Evolutionary conservation across 208 protist species (phyloP).

Genomic region (Herpetomonas tarakana): DNA sequence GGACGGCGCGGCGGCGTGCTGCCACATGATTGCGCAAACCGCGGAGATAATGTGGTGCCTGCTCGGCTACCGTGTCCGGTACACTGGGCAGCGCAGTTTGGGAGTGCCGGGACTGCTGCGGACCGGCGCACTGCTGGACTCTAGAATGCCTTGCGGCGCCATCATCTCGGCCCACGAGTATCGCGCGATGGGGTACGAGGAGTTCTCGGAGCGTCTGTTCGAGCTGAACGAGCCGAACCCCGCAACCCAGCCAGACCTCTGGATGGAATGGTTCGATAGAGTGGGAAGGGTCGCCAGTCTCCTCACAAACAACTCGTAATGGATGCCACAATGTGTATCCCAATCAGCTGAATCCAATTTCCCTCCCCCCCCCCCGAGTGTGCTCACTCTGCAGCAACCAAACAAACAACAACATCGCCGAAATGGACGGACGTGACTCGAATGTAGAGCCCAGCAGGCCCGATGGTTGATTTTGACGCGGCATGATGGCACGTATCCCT

Average conservation of each 20-base stretch:
- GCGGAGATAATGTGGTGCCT: slow-evolving; percentile 60
- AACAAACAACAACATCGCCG: no score
- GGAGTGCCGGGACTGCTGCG: slow-evolving; percentile 16
- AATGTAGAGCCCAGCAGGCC: no score
- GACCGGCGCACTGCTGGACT: slow-evolving; percentile 10
- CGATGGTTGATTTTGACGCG: no score
- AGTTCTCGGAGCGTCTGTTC: slow-evolving; percentile 75
- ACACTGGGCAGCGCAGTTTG: slow-evolving; percentile 34
- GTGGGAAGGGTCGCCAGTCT: slow-evolving; percentile 29
- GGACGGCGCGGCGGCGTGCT: slow-evolving; percentile 5
- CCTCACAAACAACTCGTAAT: slow-evolving; percentile 10
- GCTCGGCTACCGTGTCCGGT: slow-evolving; percentile 71
- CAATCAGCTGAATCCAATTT: no score
- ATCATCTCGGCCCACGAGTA: slow-evolving; percentile 41
- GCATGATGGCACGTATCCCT: no score
- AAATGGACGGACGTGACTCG: no score
- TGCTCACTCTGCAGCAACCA: no score
- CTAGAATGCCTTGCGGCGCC: slow-evolving; percentile 63
- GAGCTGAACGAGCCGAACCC: slow-evolving; percentile 71
- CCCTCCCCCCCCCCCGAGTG: no score
- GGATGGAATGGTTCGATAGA: slow-evolving; percentile 76
- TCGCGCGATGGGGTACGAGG: slow-evolving; percentile 59
- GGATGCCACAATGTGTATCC: slow-evolving; percentile 1
- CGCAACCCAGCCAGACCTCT: slow-evolving; percentile 43
- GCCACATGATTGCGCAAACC: slow-evolving; percentile 20